Conservation (phyloP, 495 filamentous ascomycete genomes). For the Platismatia glauca region DNA sequence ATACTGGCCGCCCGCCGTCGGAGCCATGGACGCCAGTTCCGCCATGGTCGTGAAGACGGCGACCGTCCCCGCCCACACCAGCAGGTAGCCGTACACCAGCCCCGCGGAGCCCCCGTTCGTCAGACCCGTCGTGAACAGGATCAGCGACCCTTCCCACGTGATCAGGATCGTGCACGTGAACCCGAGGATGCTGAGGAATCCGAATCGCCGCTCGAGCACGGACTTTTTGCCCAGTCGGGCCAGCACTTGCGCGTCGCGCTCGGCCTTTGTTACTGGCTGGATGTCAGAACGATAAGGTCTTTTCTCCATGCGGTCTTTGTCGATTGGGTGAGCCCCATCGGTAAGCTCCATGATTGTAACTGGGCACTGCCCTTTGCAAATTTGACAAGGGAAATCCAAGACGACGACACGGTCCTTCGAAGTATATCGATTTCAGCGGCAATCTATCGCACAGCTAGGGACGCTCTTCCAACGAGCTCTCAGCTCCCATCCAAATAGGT, state of each 20-base stretch:
- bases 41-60: slow-evolving; percentile 24
- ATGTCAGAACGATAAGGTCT: slow-evolving; percentile 7
- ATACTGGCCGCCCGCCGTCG: slow-evolving; percentile 44
- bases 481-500: not conserved
- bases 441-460: not conserved
- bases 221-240: slow-evolving; percentile 44
- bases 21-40: slow-evolving; percentile 37
- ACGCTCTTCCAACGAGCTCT: not conserved
- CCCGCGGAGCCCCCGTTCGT: slow-evolving; percentile 40
- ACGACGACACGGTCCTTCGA: not conserved
- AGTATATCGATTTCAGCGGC: not conserved
- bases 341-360: not conserved
- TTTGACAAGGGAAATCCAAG: too few relatives aligned
- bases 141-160: slow-evolving; percentile 39
- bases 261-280: slow-evolving; percentile 8
- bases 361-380: not conserved
- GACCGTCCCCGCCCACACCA: slow-evolving; percentile 40
- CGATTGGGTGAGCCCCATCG: not conserved
- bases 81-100: slow-evolving; percentile 42
- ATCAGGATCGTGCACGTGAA: slow-evolving; percentile 38
- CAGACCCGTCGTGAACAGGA: slow-evolving; percentile 22
- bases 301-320: not conserved
- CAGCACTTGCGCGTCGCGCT: slow-evolving; percentile 36
- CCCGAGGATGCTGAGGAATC: slow-evolving; percentile 39
- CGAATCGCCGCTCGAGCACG: slow-evolving; percentile 41